These are phyloP conservation scores for Testicularia cyperi DNA, from an alignment of 1,284 basidiomycete genomes.

Conservation along the genomic window DNA sequence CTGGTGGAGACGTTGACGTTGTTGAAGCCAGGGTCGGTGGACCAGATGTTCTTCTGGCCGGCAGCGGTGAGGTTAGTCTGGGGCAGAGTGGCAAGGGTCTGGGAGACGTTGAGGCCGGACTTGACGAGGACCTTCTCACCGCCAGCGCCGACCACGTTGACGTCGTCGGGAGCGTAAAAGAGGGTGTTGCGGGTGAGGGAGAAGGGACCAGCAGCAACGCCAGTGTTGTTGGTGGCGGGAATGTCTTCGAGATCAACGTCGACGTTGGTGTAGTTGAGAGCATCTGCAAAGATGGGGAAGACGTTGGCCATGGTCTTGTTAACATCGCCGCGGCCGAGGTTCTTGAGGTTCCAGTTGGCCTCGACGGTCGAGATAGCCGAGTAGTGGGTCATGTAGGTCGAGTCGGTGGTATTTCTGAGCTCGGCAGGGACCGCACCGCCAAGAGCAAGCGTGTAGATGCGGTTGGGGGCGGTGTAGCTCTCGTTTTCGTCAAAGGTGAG, in stretches of 20 bases:
- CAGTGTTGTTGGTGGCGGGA: conserved; percentile 59
- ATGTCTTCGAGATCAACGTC: conserved; percentile 20
- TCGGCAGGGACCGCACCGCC: conserved; percentile 34
- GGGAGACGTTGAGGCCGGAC: conserved; percentile 40
- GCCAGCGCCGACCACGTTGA: conserved; percentile 54
- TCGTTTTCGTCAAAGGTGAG: conserved; percentile 69
- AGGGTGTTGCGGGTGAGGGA: conserved; percentile 47
- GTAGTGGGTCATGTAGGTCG: conserved; percentile 66
- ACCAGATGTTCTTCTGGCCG: conserved; percentile 53
- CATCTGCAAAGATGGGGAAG: conserved; percentile 63
- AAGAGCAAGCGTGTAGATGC: conserved; percentile 44
- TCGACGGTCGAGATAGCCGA: conserved; percentile 68
- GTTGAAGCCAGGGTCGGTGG: conserved; percentile 32
- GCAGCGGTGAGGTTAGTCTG: conserved; percentile 44
- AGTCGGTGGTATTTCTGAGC: conserved; percentile 34
- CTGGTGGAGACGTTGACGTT: conserved; percentile 24
- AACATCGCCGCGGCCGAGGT: conserved; percentile 41
- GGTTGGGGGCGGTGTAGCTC: conserved; percentile 59
- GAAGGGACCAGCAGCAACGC: conserved; percentile 53
- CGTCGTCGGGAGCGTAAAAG: conserved; percentile 55
- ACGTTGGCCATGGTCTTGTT: conserved; percentile 64
- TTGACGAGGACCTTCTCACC: conserved; percentile 49
- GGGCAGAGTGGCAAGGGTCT: conserved; percentile 21
- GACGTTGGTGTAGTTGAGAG: conserved; percentile 56
- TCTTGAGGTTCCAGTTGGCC: conserved; percentile 65